Evolutionary conservation across 192 early-diverging fungal species (phyloP).

Genomic region (Coemansia reversa): DNA sequence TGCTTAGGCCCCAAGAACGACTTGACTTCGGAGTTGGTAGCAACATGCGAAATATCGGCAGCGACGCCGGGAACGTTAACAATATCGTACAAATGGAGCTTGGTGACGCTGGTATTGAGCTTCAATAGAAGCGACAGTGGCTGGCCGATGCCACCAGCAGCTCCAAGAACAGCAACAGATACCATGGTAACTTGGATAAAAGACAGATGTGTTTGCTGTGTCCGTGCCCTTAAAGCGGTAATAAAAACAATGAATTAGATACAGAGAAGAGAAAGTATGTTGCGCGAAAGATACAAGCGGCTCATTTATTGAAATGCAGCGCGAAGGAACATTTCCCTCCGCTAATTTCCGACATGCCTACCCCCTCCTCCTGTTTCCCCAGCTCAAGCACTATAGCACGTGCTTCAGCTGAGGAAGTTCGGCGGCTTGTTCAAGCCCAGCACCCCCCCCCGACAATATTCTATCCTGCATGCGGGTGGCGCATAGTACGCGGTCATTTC

Average conservation of each 20-base stretch:
- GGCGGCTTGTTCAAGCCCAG: too few species aligned
- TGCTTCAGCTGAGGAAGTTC: too few species aligned
- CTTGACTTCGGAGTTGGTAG: slow-evolving; percentile 76
- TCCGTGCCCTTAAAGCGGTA: too few species aligned
- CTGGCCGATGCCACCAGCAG: slow-evolving; percentile 96
- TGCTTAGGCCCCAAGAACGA: slow-evolving; percentile 72
- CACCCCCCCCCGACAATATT: neutral
- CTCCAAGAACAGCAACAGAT: slow-evolving; percentile 70
- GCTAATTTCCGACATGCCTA: neutral
- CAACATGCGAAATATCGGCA: slow-evolving; percentile 93
- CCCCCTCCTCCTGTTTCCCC: neutral
- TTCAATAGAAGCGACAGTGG: slow-evolving; percentile 94
- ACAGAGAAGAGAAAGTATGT: slow-evolving; percentile 2
- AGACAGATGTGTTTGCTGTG: neutral
- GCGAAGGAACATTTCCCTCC: neutral
- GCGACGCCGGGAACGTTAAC: slow-evolving; percentile 96
- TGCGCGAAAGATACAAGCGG: too few species aligned
- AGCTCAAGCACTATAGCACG: neutral
- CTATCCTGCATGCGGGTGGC: neutral
- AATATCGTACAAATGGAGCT: slow-evolving; percentile 91
- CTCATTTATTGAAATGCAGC: neutral
- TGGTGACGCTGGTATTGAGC: slow-evolving; percentile 79
- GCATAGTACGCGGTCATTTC: slow-evolving; percentile 20
- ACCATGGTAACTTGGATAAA: slow-evolving; percentile 45
- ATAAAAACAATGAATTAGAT: slow-evolving; percentile 3